Evolutionary conservation across 2,329 filamentous ascomycete genomes (phyloP).

Genomic region (Juglanconis sp.): DNA sequence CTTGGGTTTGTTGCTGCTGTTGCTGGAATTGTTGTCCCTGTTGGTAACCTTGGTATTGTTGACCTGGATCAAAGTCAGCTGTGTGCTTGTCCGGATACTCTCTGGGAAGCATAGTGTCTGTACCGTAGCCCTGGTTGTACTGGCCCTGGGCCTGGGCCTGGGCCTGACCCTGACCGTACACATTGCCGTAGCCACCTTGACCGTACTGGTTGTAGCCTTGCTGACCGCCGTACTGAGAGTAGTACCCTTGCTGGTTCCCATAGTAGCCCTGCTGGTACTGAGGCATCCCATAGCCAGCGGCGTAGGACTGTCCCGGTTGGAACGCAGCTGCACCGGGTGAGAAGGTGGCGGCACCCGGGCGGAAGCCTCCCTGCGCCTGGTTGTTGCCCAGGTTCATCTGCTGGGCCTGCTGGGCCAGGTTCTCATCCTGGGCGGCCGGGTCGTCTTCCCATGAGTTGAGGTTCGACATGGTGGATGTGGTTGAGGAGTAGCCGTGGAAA

Average conservation of each 20-base stretch:
- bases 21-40: constrained; percentile 42
- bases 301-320: constrained; percentile 68
- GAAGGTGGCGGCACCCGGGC: constrained; percentile 67
- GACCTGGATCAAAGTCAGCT: constrained; percentile 33
- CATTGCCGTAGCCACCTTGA: constrained; percentile 31
- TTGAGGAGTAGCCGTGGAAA: constrained; percentile 11
- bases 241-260: constrained; percentile 41
- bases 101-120: constrained; percentile 26
- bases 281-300: constrained; percentile 53
- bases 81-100: neutral
- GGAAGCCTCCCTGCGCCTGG: constrained; percentile 52
- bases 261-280: constrained; percentile 53
- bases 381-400: constrained; percentile 69
- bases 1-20: constrained; percentile 34
- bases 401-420: constrained; percentile 72
- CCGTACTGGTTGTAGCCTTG: constrained; percentile 46
- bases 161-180: constrained; percentile 36
- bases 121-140: constrained; percentile 46
- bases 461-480: constrained; percentile 66
- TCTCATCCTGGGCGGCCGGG: constrained; percentile 71
- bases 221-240: constrained; percentile 54
- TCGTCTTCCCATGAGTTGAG: constrained; percentile 96
- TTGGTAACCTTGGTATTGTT: constrained; percentile 50
- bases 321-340: constrained; percentile 69
- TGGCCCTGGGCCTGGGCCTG: constrained; percentile 29